A percentile compares a stretch with the other conserved stretches of the same genome.
Evolutionary conservation across 768 basidiomycete genomes (phyloP).

Genomic region (Gautieria morchelliformis): DNA sequence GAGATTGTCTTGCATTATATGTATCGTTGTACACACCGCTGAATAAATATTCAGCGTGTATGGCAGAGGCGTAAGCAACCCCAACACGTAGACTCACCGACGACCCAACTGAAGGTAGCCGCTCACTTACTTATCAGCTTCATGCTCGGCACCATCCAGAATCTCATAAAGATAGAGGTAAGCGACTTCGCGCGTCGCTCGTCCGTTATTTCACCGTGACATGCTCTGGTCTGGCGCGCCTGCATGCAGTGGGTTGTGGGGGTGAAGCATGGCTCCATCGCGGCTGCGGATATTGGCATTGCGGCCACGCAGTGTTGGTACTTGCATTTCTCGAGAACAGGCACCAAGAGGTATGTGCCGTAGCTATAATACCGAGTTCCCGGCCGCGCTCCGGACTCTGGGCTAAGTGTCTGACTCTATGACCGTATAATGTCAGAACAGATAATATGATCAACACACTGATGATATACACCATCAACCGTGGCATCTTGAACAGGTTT

Average conservation of each 20-base stretch:
- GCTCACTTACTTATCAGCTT: no score
- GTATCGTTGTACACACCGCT: no score
- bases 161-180: slow-evolving; percentile 32
- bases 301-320: slow-evolving; percentile 40
- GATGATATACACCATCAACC: slow-evolving; percentile 45
- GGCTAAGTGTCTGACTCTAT: not conserved
- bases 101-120: no score
- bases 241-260: slow-evolving; percentile 37
- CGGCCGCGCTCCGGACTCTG: not conserved
- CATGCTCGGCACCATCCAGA: slow-evolving; percentile 8
- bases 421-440: slow-evolving; percentile 26
- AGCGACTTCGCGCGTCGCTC: slow-evolving; percentile 5
- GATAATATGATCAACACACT: slow-evolving; percentile 39
- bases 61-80: no score
- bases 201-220: not conserved
- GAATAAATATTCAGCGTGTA: no score
- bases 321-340: slow-evolving; percentile 40
- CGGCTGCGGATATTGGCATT: slow-evolving; percentile 43
- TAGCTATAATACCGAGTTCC: not conserved
- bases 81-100: no score
- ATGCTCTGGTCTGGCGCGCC: no score
- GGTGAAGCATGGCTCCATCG: slow-evolving; percentile 39
- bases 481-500: slow-evolving; percentile 29
- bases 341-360: slow-evolving; percentile 32
- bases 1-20: no score